Evolutionary conservation across 768 basidiomycete genomes (phyloP).

Genomic region (Scleroderma citrinum): DNA sequence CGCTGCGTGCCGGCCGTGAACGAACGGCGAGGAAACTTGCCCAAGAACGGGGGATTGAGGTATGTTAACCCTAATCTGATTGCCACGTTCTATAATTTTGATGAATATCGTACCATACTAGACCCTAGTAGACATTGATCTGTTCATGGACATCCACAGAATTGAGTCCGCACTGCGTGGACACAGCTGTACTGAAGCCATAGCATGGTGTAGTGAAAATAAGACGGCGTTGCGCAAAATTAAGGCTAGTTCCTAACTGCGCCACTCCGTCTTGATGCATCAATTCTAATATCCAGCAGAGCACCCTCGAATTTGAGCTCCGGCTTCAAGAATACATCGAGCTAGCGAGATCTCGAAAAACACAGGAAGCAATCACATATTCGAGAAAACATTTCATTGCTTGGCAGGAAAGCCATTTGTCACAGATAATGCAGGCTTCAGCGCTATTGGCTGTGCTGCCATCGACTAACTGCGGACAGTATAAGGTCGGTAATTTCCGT

Average conservation of each 20-base stretch:
- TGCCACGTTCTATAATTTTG: slow-evolving; percentile 13
- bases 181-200: slow-evolving; percentile 82
- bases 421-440: slow-evolving; percentile 71
- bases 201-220: slow-evolving; percentile 96
- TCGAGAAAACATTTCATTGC: slow-evolving; percentile 70
- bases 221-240: slow-evolving; percentile 86
- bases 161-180: slow-evolving; percentile 76
- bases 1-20: slow-evolving; percentile 71
- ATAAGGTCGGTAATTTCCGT: slow-evolving; percentile 54
- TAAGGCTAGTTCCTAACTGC: slow-evolving; percentile 46
- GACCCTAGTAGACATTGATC: slow-evolving; percentile 85
- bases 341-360: slow-evolving; percentile 62
- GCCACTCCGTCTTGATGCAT: slow-evolving; percentile 7
- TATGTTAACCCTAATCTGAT: slow-evolving; percentile 32
- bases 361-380: slow-evolving; percentile 77
- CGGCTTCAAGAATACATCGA: slow-evolving; percentile 97
- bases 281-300: slow-evolving; percentile 42
- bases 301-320: slow-evolving; percentile 92
- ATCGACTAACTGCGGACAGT: slow-evolving; percentile 66
- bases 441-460: slow-evolving; percentile 72
- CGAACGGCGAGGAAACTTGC: slow-evolving; percentile 74
- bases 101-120: slow-evolving; percentile 27
- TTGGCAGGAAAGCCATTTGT: slow-evolving; percentile 79
- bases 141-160: slow-evolving; percentile 83
- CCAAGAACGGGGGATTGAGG: slow-evolving; percentile 73